Percentiles rank a stretch among this genome's conserved stretches.
These are phyloP conservation scores for Epithele typhae DNA, from an alignment of 768 basidiomycete genomes.

Conservation along the genomic window DNA sequence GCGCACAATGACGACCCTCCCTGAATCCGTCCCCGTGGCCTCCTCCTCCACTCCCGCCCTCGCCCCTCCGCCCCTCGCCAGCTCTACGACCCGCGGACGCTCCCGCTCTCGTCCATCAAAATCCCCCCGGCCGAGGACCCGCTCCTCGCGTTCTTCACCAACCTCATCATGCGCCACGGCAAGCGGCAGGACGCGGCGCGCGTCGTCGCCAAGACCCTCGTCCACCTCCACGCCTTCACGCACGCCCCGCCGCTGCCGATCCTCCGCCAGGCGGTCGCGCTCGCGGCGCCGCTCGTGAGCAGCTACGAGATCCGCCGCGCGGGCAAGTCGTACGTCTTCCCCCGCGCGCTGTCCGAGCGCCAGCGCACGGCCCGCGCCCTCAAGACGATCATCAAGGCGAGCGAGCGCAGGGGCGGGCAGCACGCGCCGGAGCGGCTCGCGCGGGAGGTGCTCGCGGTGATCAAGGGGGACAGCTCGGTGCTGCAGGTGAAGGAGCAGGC, in stretches of 20 bases:
- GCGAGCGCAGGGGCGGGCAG: slow-evolving; percentile 51
- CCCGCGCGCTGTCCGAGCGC: slow-evolving; percentile 73
- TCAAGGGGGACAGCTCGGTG: slow-evolving; percentile 52
- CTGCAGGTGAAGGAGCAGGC: slow-evolving; percentile 57
- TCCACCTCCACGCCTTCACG: slow-evolving; percentile 70
- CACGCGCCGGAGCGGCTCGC: slow-evolving; percentile 69
- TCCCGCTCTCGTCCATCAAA: slow-evolving; percentile 26
- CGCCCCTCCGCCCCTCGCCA: neutral
- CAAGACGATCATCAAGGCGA: slow-evolving; percentile 64
- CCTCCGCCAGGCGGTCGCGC: slow-evolving; percentile 64
- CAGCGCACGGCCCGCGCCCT: slow-evolving; percentile 72
- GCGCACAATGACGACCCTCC: too few relatives aligned
- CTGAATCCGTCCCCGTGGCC: neutral
- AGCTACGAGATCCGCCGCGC: slow-evolving; percentile 53
- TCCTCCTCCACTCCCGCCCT: neutral
- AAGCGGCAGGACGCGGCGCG: slow-evolving; percentile 64
- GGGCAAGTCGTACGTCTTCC: slow-evolving; percentile 62
- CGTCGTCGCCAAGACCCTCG: slow-evolving; percentile 63
- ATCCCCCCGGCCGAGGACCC: slow-evolving; percentile 78
- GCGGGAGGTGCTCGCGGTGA: slow-evolving; percentile 66
- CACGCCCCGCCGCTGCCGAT: slow-evolving; percentile 77
- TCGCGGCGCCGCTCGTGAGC: slow-evolving; percentile 69
- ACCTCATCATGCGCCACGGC: slow-evolving; percentile 59
- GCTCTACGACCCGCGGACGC: neutral
- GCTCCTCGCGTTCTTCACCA: slow-evolving; percentile 63